These are phyloP conservation scores for Lepidium didymum DNA, from an alignment of 345 rosid genomes.

Conservation along the genomic window DNA sequence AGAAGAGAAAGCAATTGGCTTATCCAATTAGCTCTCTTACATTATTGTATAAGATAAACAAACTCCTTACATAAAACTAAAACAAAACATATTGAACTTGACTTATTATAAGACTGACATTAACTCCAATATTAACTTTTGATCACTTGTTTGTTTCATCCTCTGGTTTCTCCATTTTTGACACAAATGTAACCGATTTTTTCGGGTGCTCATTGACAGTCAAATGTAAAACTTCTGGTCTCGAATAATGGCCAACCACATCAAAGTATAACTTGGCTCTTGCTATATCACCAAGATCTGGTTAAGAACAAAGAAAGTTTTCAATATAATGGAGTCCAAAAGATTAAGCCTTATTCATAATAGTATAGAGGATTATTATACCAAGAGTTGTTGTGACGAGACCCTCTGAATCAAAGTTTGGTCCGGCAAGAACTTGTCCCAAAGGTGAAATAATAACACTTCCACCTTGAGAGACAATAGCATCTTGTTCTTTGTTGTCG, in stretches of 20 bases:
- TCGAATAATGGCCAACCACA: conserved; percentile 83
- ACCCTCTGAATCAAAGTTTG: conserved; percentile 84
- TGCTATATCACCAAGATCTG: conserved; percentile 82
- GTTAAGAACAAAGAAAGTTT: neutral
- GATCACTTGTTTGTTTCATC: neutral
- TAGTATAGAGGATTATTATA: conserved; percentile 11
- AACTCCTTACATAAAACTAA: neutral
- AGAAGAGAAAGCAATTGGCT: neutral
- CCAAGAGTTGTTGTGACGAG: conserved; percentile 84
- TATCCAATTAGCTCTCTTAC: neutral
- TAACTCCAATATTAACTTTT: neutral
- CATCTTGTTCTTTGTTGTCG: conserved; percentile 43
- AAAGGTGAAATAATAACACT: conserved; percentile 85
- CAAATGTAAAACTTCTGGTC: conserved; percentile 77
- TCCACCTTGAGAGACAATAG: conserved; percentile 81
- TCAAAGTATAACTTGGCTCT: conserved; percentile 81
- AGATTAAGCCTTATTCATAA: neutral
- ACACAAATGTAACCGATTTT: conserved; percentile 50
- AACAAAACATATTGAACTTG: neutral
- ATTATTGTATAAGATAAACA: neutral
- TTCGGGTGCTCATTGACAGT: conserved; percentile 59
- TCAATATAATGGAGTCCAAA: neutral
- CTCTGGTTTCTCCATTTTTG: conserved; percentile 28
- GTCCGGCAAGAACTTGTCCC: conserved; percentile 77
- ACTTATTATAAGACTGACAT: neutral